These are phyloP conservation scores for Bruguiera sexangula DNA, from an alignment of 345 rosid species.

Conservation along the genomic window DNA sequence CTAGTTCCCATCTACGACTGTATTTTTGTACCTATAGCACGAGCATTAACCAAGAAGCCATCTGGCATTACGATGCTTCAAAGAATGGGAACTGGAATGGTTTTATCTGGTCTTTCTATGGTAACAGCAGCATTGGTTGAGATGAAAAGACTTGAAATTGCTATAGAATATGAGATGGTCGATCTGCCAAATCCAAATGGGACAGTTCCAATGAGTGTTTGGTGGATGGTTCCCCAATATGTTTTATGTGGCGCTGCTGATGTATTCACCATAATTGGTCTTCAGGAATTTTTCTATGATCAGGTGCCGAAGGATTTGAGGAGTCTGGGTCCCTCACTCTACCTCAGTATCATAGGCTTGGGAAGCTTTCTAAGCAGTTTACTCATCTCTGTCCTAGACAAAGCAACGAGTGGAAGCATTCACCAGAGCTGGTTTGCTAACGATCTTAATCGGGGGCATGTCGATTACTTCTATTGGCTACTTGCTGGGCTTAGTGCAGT, in stretches of 20 bases:
- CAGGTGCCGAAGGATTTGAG: constrained; percentile 7
- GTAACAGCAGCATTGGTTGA: constrained; percentile 3
- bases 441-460: constrained; percentile 6
- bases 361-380: constrained; percentile 9
- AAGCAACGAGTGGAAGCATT: neutral
- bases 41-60: neutral
- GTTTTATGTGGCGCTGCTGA: neutral
- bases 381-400: neutral
- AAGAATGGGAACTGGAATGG: constrained; percentile 6
- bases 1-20: neutral
- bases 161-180: neutral
- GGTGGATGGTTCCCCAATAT: constrained; percentile 7
- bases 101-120: constrained; percentile 1
- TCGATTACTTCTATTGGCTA: constrained; percentile 12
- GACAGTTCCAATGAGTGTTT: constrained; percentile 1
- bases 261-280: constrained; percentile 3
- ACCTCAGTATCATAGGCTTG: neutral
- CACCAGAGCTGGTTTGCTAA: constrained; percentile 11
- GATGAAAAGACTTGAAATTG: neutral
- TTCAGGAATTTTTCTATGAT: constrained; percentile 14
- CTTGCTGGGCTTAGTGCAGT: neutral
- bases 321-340: constrained; percentile 6
- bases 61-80: constrained; percentile 5
- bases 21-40: constrained; percentile 1
- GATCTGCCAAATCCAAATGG: constrained; percentile 5